Percentiles rank a stretch among this genome's conserved stretches.
Conservation (phyloP, 1,139 yeast genomes). For the Lodderomyces jiufengensis region DNA sequence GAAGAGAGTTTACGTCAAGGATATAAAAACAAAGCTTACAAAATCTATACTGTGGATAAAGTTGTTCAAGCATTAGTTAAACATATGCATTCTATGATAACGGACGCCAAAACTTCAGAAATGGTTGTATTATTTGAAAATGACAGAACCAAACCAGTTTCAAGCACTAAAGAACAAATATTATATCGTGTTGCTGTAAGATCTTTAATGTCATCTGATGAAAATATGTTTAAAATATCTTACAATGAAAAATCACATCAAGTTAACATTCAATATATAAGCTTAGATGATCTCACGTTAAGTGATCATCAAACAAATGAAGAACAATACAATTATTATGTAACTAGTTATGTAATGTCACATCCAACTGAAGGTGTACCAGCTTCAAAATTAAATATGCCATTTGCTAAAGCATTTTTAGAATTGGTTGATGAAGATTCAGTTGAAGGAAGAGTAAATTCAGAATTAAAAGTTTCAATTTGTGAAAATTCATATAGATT, state of each 20-base stretch:
- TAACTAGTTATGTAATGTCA: slow-evolving; percentile 88
- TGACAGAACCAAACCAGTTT: slow-evolving; percentile 61
- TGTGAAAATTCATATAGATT: slow-evolving; percentile 77
- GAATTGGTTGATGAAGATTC: slow-evolving; percentile 57
- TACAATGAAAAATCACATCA: slow-evolving; percentile 52
- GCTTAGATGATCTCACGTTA: slow-evolving; percentile 82
- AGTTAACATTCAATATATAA: slow-evolving; percentile 79
- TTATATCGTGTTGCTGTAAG: slow-evolving; percentile 86
- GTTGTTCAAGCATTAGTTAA: slow-evolving; percentile 87
- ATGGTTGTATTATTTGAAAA: slow-evolving; percentile 76
- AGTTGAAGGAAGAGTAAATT: slow-evolving; percentile 62
- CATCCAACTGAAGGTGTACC: slow-evolving; percentile 97
- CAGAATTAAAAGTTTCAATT: slow-evolving; percentile 78
- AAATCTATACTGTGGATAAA: slow-evolving; percentile 88
- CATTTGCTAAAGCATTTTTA: slow-evolving; percentile 63
- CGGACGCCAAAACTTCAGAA: slow-evolving; percentile 81
- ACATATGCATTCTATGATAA: slow-evolving; percentile 75
- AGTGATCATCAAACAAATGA: slow-evolving; percentile 72
- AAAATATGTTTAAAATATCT: slow-evolving; percentile 85
- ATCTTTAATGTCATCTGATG: slow-evolving; percentile 75
- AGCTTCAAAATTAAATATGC: slow-evolving; percentile 70
- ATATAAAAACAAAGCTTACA: slow-evolving; percentile 88
- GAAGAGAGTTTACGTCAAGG: slow-evolving; percentile 96
- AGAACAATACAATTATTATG: slow-evolving; percentile 87
- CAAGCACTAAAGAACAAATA: slow-evolving; percentile 84